Conservation (phyloP, 371 early-diverging fungal genomes). For the Mortierella sp. region DNA sequence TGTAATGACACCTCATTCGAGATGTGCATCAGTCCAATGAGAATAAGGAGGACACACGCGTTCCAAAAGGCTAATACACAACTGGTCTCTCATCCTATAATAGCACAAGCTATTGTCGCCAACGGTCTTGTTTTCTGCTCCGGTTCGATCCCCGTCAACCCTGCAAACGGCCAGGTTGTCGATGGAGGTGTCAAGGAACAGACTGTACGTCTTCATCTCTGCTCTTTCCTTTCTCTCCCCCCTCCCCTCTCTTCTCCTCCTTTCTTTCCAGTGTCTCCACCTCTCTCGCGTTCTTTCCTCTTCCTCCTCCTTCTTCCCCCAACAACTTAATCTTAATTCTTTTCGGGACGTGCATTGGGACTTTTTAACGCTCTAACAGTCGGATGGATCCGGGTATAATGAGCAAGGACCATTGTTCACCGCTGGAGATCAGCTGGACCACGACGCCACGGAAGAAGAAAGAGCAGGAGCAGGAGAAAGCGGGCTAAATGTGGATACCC, state of each 20-base stretch:
- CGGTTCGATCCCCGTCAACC: slow-evolving; percentile 81
- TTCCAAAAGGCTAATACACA: neutral
- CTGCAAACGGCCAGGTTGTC: slow-evolving; percentile 69
- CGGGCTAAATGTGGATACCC: too few species aligned
- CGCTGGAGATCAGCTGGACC: neutral
- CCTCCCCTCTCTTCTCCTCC: neutral
- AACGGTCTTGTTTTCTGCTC: slow-evolving; percentile 89
- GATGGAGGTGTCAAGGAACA: slow-evolving; percentile 76
- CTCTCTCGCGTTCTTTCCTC: too few species aligned
- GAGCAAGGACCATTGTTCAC: too few species aligned
- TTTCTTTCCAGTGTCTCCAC: slow-evolving; percentile 2
- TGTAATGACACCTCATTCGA: slow-evolving; percentile 53
- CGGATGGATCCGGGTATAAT: too few species aligned
- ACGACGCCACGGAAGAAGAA: neutral
- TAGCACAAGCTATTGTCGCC: slow-evolving; percentile 85
- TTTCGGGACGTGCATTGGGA: neutral
- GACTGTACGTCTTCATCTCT: slow-evolving; percentile 66
- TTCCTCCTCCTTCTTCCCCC: too few species aligned
- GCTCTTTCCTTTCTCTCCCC: too few species aligned
- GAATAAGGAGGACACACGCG: neutral
- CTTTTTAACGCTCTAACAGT: too few species aligned
- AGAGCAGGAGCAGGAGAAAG: neutral
- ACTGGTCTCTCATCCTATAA: neutral
- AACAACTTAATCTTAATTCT: neutral
- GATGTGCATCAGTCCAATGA: neutral